Evolutionary conservation across 2,329 filamentous ascomycete species (phyloP).

Genomic region (Rhynchosporium secalis): DNA sequence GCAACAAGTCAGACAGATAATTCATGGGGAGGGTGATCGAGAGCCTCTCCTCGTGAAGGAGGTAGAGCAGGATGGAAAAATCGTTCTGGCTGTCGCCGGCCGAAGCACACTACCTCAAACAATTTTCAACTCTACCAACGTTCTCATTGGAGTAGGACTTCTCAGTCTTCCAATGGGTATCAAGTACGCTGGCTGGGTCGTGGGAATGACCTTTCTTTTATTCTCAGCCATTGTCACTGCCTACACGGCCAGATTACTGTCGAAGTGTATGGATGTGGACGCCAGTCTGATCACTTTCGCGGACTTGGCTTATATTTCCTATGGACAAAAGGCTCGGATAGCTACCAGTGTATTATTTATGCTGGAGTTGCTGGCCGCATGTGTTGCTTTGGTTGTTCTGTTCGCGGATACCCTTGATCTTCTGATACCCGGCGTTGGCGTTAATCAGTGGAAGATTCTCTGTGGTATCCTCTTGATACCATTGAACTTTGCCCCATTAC

Average conservation of each 20-base stretch:
- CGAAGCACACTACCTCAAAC: conserved; percentile 96
- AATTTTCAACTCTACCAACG: conserved; percentile 83
- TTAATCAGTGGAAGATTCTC: conserved; percentile 79
- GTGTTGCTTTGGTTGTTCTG: conserved; percentile 86
- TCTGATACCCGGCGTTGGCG: conserved; percentile 69
- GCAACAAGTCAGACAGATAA: conserved; percentile 47
- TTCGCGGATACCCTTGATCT: conserved; percentile 87
- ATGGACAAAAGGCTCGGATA: conserved; percentile 77
- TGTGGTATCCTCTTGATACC: conserved; percentile 78
- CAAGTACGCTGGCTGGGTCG: conserved; percentile 84
- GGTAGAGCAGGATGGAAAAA: conserved; percentile 82
- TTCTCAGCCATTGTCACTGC: conserved; percentile 74
- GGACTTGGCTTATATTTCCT: conserved; percentile 88
- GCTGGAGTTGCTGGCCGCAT: conserved; percentile 82
- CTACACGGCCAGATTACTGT: conserved; percentile 83
- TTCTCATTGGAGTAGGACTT: conserved; percentile 85
- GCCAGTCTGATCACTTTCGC: conserved; percentile 88
- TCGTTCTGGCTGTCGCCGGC: conserved; percentile 81
- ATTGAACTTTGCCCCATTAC: conserved; percentile 80
- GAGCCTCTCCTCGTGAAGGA: conserved; percentile 85
- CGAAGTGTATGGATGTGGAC: conserved; percentile 87
- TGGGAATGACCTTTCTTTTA: conserved; percentile 73
- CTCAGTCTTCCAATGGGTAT: conserved; percentile 86
- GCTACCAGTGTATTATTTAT: conserved; percentile 85
- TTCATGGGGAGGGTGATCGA: conserved; percentile 56